Base-by-base conservation (phyloP, 164 flowering plant genomes). In the Umbellularia californica region DNA sequence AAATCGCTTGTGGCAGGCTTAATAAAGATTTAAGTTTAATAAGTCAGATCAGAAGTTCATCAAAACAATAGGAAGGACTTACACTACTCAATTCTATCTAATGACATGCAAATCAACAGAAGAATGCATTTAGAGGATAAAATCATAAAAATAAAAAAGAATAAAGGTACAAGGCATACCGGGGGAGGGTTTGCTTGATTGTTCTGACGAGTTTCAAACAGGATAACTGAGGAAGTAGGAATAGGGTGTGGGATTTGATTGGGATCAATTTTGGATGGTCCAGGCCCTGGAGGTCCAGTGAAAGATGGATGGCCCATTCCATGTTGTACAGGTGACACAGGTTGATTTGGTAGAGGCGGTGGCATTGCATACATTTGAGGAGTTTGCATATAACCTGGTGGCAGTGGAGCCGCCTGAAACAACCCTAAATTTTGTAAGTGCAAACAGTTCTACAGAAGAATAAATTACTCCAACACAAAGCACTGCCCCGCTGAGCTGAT, bases 1-100 rank as follows among this genome's bases (percentile, higher is more conserved):
- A 85, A 94, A 64, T 94, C 94, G 81, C 92, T 88, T 58, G 95
- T 84, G 50, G 97, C 97, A 84, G 98, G 92, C 99, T 96, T 82
- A 74, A 85, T 2, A 66, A 74, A 71, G 50, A 85, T 6, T 76
- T 68, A 11, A 67, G 63, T 41, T 6, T 20, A 64, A 69, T 24
- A 25, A 65, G 58, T 20, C 17, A 55, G 10, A 17, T 41, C 60
- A 55, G 47, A 41, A 41, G 11, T 41, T 41, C 47, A 41, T 41
- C 47, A 20, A 55, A 55, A 55, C n/a, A 55, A 55, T 55, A 55
- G 17, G n/a, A 55, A 55, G 60, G 60, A 15, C 60, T 20, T 20
- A 55, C n/a, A 55, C n/a, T 14, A 3, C 7, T 55, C 60, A 55
- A 55, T 15, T 55, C n/a, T 4, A 41, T 41, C 11, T 6, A 20